These are phyloP conservation scores for Thermomucor indicae-seudaticae DNA, from an alignment of 371 early-diverging fungal genomes.

Conservation along the genomic window DNA sequence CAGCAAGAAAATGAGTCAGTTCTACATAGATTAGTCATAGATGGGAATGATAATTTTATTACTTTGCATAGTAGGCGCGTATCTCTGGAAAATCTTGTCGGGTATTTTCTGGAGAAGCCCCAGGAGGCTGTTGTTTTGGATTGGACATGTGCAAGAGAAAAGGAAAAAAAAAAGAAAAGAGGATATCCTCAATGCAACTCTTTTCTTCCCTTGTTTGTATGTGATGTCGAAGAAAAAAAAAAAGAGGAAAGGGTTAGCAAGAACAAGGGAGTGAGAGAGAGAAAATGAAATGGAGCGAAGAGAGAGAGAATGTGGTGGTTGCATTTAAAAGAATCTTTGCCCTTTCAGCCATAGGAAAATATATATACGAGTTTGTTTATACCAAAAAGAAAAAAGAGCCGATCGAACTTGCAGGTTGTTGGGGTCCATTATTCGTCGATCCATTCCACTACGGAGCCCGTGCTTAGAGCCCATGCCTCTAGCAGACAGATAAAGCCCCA, in stretches of 20 bases:
- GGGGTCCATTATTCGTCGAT: slow-evolving; percentile 3
- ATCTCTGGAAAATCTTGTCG: slow-evolving; percentile 33
- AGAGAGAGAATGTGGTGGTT: not conserved
- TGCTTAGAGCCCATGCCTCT: slow-evolving; percentile 20
- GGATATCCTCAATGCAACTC: not conserved
- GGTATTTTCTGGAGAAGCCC: slow-evolving; percentile 6
- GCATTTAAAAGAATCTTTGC: not conserved
- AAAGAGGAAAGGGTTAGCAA: not conserved
- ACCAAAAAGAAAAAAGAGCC: too few species aligned
- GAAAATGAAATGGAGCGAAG: too few species aligned
- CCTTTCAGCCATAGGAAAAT: too few species aligned
- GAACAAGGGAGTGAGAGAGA: too few species aligned
- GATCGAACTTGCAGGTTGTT: too few species aligned
- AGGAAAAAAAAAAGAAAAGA: not conserved
- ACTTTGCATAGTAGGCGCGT: slow-evolving; percentile 41
- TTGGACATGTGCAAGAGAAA: slow-evolving; percentile 2
- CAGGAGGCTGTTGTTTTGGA: slow-evolving; percentile 8
- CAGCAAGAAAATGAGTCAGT: too few species aligned
- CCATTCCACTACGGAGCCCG: slow-evolving; percentile 20
- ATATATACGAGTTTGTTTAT: too few species aligned
- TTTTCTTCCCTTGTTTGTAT: not conserved
- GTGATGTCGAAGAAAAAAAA: not conserved
- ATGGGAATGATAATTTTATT: too few species aligned
- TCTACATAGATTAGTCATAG: too few species aligned
- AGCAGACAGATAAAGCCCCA: slow-evolving; percentile 30